Base-by-base conservation (phyloP, 1,139 yeast genomes). In the Fermentozyma sake region DNA sequence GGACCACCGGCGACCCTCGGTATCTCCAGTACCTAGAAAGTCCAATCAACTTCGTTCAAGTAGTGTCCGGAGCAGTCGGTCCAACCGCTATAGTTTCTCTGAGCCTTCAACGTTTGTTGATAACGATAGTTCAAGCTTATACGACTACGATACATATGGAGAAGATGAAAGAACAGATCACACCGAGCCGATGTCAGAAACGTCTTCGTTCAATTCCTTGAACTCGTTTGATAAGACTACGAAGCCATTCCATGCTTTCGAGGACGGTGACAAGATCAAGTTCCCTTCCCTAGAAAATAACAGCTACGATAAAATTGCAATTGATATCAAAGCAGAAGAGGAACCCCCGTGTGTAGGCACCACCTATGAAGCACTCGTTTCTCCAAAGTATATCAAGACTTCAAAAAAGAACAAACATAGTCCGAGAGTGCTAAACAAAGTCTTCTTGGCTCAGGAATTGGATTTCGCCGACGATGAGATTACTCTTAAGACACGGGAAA, bases 391-490 rank as follows among this genome's bases (percentile, higher is more conserved):
- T 44, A 55, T 76, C 26, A 72, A 67, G 42, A 54, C 68, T 4
- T 60, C 63, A 34, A 63, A 66, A 35, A 68, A 63, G 34, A 60
- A 67, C 33, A 64, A 60, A 32, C 56, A 55, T 28, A 60, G 74
- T 25, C 67, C 76, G 2, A 58, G 55, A 18, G 50, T 59, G 22
- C 58, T 78, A 34, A 72, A 72, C 39, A 61, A 80, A 33, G 50
- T 86, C 26, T 85, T 87, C 41, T 57, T 86, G 23, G 94, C 95
- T 1, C 96, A 87, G 52, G 94, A 86, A 52, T 58, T 87, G 34
- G 61, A 65, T 32, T 48, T 46, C 8, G 28, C 24, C 12, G 24
- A 23, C 11, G 30, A 27, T 7, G 11, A 12, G 10, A 6, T 20
- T 16, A 9, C 12, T 16, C 8, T 22, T 12, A 14, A 17, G 6